Base-by-base conservation (phyloP, 2,329 filamentous ascomycete genomes). In the Aureobasidium sp. region DNA sequence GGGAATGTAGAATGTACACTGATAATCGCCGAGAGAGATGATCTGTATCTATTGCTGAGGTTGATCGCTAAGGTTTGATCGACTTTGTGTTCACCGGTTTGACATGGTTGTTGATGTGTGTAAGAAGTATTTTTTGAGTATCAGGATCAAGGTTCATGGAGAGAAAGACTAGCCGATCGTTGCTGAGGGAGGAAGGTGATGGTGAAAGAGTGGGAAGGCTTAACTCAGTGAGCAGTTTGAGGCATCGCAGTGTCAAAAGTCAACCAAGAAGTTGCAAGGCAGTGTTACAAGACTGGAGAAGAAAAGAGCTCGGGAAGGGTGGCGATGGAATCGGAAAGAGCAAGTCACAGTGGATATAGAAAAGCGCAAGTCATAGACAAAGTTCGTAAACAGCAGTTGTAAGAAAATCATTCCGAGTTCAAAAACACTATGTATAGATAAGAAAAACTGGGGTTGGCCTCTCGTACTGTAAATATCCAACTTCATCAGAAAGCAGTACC, bases 351-450 rank as follows among this genome's bases (percentile, higher is more conserved):
- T 6, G n/a, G 30, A 32, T 6, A 34, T 5, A 19, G 14, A 34
- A 34, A 22, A 14, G 24, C 2, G 29, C 17, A n/a, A 34, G 16
- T 34, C 40, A 44, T 25, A n/a, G 7, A 19, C 11, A 1, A 8
- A 29, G 4, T 11, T 4, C 25, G 12, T 1, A n/a, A 44, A 21
- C 7, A 30, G 25, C 3, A 16, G 27, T 34, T 22, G 17, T 45
- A 22, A 21, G 32, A 37, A 35, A 37, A 37, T 37, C 44, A 45
- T 44, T 17, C 22, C 21, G 27, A 6, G 21, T 47, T 35, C 16
- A 48, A 37, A 48, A 37, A 48, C 44, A 48, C 44, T 48, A 48
- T 48, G 44, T 48, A 48, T 48, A 35, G 32, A 24, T 37, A 48
- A 48, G 27, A 12, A 19, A 45, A 37, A 48, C 30, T 37, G 32